phyloP scores from a whole-genome alignment of 495 filamentous ascomycete genomes.

The Lasiosphaeria hispida region DNA sequence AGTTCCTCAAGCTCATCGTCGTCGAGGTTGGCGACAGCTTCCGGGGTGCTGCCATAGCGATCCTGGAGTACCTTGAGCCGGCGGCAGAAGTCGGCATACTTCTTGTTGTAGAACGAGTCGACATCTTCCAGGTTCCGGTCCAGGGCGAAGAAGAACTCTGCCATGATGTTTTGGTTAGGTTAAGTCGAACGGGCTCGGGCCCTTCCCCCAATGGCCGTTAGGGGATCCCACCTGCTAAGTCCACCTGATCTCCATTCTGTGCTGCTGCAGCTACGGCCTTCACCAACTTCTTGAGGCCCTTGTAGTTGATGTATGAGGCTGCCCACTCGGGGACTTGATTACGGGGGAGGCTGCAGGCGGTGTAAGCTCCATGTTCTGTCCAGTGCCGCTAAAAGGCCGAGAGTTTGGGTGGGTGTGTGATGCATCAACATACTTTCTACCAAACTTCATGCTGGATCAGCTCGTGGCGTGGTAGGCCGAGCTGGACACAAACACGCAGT shows the following conservation, averaged over 20 bases:
- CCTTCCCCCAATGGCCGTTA: neutral
- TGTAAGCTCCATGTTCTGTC: slow-evolving; percentile 10
- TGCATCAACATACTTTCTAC: slow-evolving; percentile 54
- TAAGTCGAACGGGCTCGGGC: slow-evolving; percentile 15
- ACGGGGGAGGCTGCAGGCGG: slow-evolving; percentile 64
- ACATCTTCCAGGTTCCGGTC: slow-evolving; percentile 97
- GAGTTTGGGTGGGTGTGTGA: neutral
- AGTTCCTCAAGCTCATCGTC: slow-evolving; percentile 84
- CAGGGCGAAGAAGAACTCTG: slow-evolving; percentile 91
- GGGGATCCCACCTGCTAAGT: slow-evolving; percentile 63
- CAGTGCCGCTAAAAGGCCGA: too few species aligned
- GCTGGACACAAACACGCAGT: too few species aligned
- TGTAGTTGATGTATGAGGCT: slow-evolving; percentile 90
- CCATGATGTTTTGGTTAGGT: slow-evolving; percentile 22
- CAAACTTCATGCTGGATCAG: slow-evolving; percentile 68
- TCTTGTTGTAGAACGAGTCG: slow-evolving; percentile 93
- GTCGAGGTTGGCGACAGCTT: slow-evolving; percentile 50
- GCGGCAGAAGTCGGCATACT: slow-evolving; percentile 76
- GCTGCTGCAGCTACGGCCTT: slow-evolving; percentile 65
- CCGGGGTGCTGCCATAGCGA: slow-evolving; percentile 65
- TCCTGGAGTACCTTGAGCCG: slow-evolving; percentile 81
- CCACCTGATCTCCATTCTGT: slow-evolving; percentile 67
- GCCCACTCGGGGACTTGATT: slow-evolving; percentile 98
- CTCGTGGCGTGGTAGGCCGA: neutral
- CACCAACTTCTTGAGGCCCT: slow-evolving; percentile 90